phyloP scores from a whole-genome alignment of 768 basidiomycete species.

The Lactifluus subvellereus region DNA sequence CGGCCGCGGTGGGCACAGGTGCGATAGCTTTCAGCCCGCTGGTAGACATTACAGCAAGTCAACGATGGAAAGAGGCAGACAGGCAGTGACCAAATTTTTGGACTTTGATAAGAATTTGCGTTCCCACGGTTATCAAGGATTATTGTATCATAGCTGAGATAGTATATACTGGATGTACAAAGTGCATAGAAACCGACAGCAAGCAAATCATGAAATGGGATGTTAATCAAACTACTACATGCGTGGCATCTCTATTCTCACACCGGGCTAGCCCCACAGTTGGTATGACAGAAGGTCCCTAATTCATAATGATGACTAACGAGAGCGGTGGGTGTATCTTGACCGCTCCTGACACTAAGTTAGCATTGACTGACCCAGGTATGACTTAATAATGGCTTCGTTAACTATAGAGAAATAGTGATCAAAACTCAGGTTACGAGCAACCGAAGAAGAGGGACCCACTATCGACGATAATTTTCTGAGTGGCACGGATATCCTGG shows the following conservation, averaged over 20 bases:
- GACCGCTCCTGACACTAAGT: slow-evolving; percentile 1
- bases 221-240: slow-evolving; percentile 8
- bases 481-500: slow-evolving; percentile 21
- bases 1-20: slow-evolving; percentile 93
- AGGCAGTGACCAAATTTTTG: not conserved
- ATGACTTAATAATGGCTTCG: slow-evolving; percentile 61
- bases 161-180: not conserved
- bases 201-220: slow-evolving; percentile 5
- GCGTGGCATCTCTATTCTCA: not conserved
- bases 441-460: slow-evolving; percentile 23
- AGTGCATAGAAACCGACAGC: slow-evolving; percentile 7
- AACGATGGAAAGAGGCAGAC: too few species aligned
- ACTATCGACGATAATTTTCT: slow-evolving; percentile 55
- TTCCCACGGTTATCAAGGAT: slow-evolving; percentile 11
- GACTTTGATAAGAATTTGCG: not conserved
- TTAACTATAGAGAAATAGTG: slow-evolving; percentile 39
- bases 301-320: slow-evolving; percentile 2
- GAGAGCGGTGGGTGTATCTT: not conserved
- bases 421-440: not conserved
- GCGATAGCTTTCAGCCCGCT: slow-evolving; percentile 95
- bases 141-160: not conserved
- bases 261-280: not conserved
- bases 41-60: slow-evolving; percentile 49
- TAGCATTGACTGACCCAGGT: slow-evolving; percentile 43
- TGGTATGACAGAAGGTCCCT: not conserved